Evolutionary conservation across 345 rosid genomes (phyloP).

Genomic region (Populus davidiana): DNA sequence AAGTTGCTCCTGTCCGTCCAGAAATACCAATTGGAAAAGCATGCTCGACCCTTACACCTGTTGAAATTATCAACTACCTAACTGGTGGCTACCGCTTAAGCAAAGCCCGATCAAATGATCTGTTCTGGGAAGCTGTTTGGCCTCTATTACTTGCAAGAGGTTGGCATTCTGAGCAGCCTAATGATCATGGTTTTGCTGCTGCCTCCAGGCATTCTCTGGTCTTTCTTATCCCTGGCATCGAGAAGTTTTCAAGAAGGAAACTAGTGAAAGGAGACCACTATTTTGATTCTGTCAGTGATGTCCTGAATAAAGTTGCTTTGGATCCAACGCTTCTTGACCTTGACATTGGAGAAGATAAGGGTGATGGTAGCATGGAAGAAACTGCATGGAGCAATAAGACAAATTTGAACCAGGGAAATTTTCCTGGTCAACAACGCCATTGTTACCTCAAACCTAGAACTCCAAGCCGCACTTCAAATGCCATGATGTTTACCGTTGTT

Average conservation of each 20-base stretch:
- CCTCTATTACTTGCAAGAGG: slow-evolving; percentile 56
- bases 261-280: slow-evolving; percentile 53
- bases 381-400: slow-evolving; percentile 23
- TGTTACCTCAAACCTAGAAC: slow-evolving; percentile 62
- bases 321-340: slow-evolving; percentile 67
- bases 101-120: slow-evolving; percentile 49
- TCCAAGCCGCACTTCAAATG: slow-evolving; percentile 29
- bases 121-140: slow-evolving; percentile 67
- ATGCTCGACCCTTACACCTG: slow-evolving; percentile 42
- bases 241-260: slow-evolving; percentile 51
- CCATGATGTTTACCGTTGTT: slow-evolving; percentile 49
- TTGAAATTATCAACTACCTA: slow-evolving; percentile 44
- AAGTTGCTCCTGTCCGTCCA: slow-evolving; percentile 23
- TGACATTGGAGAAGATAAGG: slow-evolving; percentile 33
- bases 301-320: slow-evolving; percentile 58
- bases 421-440: slow-evolving; percentile 22
- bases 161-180: slow-evolving; percentile 57
- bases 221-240: slow-evolving; percentile 44
- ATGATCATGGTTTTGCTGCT: slow-evolving; percentile 32
- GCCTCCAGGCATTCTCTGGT: slow-evolving; percentile 37
- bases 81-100: slow-evolving; percentile 49
- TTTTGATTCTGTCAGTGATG: slow-evolving; percentile 65
- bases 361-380: slow-evolving; percentile 32
- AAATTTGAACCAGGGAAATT: slow-evolving; percentile 15
- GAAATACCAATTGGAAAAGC: slow-evolving; percentile 52